phyloP scores from a whole-genome alignment of 495 filamentous ascomycete species.

The Acidomyces sp. region DNA sequence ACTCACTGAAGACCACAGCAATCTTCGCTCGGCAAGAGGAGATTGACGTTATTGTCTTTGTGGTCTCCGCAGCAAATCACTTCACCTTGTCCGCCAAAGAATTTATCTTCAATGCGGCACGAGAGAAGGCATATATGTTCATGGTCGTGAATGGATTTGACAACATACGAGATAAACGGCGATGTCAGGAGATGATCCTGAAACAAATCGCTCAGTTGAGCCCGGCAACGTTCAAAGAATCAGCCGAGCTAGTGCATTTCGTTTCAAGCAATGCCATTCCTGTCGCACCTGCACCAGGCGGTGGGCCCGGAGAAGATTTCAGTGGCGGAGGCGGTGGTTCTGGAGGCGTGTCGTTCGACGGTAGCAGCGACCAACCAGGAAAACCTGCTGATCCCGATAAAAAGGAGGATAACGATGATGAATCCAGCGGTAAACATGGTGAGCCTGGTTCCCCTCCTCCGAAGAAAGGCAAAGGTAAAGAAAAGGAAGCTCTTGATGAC shows the following conservation, averaged over 20 bases:
- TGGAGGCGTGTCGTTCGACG: conserved; percentile 22
- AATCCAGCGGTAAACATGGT: conserved; percentile 31
- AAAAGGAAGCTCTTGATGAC: conserved; percentile 72
- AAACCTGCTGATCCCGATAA: conserved; percentile 47
- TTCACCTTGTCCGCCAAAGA: conserved; percentile 94
- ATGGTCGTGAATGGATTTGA: conserved; percentile 98
- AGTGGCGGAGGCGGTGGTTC: conserved; percentile 47
- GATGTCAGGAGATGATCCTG: conserved; percentile 79
- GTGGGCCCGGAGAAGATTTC: conserved; percentile 36
- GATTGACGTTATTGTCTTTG: conserved; percentile 97
- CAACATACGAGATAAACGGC: conserved; percentile 76
- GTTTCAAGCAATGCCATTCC: conserved; percentile 94
- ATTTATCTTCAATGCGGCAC: conserved; percentile 88
- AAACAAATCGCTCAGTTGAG: conserved; percentile 77
- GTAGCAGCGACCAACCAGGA: conserved; percentile 23
- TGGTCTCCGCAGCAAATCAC: conserved; percentile 93
- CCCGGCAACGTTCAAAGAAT: conserved; percentile 83
- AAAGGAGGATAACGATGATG: conserved; percentile 39
- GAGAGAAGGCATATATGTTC: conserved; percentile 97
- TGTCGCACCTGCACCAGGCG: conserved; percentile 41
- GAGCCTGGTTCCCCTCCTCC: conserved; percentile 43
- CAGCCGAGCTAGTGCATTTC: conserved; percentile 86
- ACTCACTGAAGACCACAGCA: conserved; percentile 91
- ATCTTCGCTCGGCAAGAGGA: conserved; percentile 95
- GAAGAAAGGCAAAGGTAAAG: conserved; percentile 79